These are phyloP conservation scores for Fusarium ambrosium DNA, from an alignment of 2,329 filamentous ascomycete species.

Conservation along the genomic window DNA sequence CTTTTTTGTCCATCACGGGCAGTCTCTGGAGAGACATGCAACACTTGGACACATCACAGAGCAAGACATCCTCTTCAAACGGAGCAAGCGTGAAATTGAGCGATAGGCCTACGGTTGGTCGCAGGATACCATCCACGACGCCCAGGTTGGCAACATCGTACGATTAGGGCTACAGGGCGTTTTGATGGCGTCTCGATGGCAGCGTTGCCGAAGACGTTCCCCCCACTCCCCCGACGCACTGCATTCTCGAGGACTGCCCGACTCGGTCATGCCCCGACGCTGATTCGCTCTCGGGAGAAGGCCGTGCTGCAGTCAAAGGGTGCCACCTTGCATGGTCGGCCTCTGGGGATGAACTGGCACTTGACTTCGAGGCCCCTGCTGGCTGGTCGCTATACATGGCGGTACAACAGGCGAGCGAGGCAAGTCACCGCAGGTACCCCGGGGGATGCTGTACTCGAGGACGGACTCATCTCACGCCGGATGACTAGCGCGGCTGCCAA, in stretches of 20 bases:
- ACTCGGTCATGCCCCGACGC: conserved; percentile 20
- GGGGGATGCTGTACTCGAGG: conserved; percentile 1
- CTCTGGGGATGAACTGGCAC: conserved; percentile 1
- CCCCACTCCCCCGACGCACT: conserved; percentile 14
- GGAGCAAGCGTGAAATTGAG: neutral
- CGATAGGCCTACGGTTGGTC: neutral
- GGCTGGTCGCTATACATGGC: conserved; percentile 26
- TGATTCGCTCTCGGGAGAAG: conserved; percentile 3
- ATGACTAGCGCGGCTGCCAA: conserved; percentile 33
- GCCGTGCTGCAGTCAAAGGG: conserved; percentile 17
- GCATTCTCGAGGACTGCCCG: conserved; percentile 21
- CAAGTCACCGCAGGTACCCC: conserved; percentile 19
- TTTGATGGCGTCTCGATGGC: conserved; percentile 9
- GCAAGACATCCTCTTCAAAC: neutral
- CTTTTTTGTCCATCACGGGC: neutral
- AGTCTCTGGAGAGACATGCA: neutral
- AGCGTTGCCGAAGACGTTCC: conserved; percentile 21
- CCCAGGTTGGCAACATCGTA: conserved; percentile 31
- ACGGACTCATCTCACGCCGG: conserved; percentile 9
- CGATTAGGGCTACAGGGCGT: conserved; percentile 30
- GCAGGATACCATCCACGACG: neutral
- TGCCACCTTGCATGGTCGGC: conserved; percentile 10
- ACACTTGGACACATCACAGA: neutral
- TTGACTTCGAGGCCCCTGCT: conserved; percentile 7
- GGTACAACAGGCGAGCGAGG: conserved; percentile 23